These are phyloP conservation scores for Podaxis carcinomalis DNA, from an alignment of 768 basidiomycete species.

Conservation along the genomic window DNA sequence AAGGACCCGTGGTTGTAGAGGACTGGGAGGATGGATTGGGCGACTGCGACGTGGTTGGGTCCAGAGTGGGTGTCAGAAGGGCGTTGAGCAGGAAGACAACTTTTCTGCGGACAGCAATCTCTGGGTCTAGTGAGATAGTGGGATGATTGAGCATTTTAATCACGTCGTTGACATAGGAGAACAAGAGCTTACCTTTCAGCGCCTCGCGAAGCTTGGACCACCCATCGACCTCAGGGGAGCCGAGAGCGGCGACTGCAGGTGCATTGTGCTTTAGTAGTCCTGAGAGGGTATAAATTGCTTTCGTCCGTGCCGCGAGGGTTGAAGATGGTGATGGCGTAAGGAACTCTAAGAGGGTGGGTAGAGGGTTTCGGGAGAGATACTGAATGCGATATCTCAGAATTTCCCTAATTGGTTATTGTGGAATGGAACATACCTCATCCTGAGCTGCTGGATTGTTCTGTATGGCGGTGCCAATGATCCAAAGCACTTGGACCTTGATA, in stretches of 20 bases:
- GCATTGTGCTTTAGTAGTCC: constrained; percentile 76
- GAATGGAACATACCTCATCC: constrained; percentile 46
- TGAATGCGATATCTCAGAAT: constrained; percentile 20
- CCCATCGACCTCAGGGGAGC: constrained; percentile 42
- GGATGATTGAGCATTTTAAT: neutral
- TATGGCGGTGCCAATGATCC: constrained; percentile 86
- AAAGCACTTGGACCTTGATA: constrained; percentile 66
- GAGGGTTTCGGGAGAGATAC: constrained; percentile 64
- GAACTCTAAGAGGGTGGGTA: constrained; percentile 59
- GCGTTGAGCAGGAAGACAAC: constrained; percentile 70
- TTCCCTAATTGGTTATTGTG: neutral
- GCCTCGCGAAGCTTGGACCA: constrained; percentile 63
- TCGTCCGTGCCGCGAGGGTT: constrained; percentile 58
- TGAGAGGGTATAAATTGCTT: constrained; percentile 79
- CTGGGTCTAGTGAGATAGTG: constrained; percentile 53
- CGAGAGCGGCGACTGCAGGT: constrained; percentile 55
- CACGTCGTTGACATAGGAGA: neutral
- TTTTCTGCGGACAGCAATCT: constrained; percentile 75
- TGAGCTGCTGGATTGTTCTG: constrained; percentile 91
- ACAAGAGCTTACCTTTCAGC: constrained; percentile 46
- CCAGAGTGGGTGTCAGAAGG: constrained; percentile 44
- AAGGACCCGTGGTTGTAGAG: constrained; percentile 14
- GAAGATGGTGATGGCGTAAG: constrained; percentile 46
- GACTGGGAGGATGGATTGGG: constrained; percentile 8
- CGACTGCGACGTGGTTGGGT: neutral